Base-by-base conservation (phyloP, 768 basidiomycete species). In the Xerocomus brunneocitrinus region DNA sequence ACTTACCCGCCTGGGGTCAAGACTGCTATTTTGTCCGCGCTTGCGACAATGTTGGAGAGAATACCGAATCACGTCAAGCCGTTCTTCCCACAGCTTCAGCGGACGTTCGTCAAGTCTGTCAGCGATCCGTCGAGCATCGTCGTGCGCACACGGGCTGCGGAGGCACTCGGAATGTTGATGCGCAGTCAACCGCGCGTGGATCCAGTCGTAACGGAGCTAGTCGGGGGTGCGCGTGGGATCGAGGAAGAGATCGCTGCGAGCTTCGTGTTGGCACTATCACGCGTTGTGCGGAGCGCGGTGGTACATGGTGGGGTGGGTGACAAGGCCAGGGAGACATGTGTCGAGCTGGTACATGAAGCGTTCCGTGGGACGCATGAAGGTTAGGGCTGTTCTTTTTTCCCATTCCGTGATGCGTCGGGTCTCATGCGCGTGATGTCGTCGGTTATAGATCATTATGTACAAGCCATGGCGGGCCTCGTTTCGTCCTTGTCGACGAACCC, bases 41-140 rank as follows among this genome's bases (percentile, higher is more conserved):
- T 99, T 47, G 82, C 85, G 0, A 82, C 85, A 22, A 91, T 98
- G 83, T 76, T 98, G 40, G 83, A 85, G 57, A 79, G 82, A 42
- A 94, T 97, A 24, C 94, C 95, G 0, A 74, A 78, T 4, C 90
- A 95, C 60, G 92, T 98, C 61, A 91, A 90, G 68, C 95, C 95
- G 3, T 98, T 98, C 85, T 98, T 98, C 80, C 97, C 95, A 2
- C 97, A 98, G 63, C 73, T 98, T 32, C 95, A 98, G 63, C 83
- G 95, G 32, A 98, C 94, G 0, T 98, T 98, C 63, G 89, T 97
- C 67, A 98, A 98, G 73, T 89, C 92, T 41, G 79, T 88, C 3
- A 82, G 87, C 52, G 95, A 98, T 67, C 70, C 86, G 8, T 77
- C 86, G 2, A 91, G 89, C 57, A 73, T 80, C 1, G 81, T 82